Base-by-base conservation (phyloP, 192 early-diverging fungal species). In the Kappamyces sp. region DNA sequence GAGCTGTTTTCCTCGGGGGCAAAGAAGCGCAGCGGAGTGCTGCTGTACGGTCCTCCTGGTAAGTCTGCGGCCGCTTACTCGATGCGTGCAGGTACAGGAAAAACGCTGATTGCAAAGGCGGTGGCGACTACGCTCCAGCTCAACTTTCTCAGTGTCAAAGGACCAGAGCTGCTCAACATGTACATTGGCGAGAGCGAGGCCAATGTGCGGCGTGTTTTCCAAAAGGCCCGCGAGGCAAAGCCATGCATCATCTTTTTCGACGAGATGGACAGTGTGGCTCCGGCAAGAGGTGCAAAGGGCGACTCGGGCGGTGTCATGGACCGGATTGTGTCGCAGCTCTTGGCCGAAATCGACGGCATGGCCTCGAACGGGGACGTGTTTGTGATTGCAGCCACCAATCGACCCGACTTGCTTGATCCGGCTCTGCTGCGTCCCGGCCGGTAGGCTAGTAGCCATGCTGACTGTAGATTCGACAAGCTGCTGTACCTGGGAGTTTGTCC, bases 281-380 rank as follows among this genome's bases (percentile, higher is more conserved):
- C 95, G 3, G 94, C 96, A 75, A 81, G 96, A 58, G 96, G 96
- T 12, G 90, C 94, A 58, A 94, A 96, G 67, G 96, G 96, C 9
- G 95, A 99, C 57, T 91, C 89, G 12, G 96, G 96, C 11, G 96
- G 96, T 41, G 96, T 98, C 30, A 99, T 98, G 96, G 96, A 99
- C 67, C 87, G 96, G 58, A 98, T 98, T 67, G 95, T 99, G 31
- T 86, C 83, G 62, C 96, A 99, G 72, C 66, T 99, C 37, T 67
- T 99, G 4, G 94, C 95, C 1, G 96, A 99, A 60, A 75, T 99
- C 61, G 96, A 99, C 64, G 93, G 91, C 12, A 91, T 97, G 84
- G 65, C 43, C 31, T 47, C 59, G 3, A 62, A 61, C 9, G 69
- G 66, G 15, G 83, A 89, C 62, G 93, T 99, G 9, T 97, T 99